phyloP scores from a whole-genome alignment of 2,329 filamentous ascomycete species.

The Aspergillus sojae region DNA sequence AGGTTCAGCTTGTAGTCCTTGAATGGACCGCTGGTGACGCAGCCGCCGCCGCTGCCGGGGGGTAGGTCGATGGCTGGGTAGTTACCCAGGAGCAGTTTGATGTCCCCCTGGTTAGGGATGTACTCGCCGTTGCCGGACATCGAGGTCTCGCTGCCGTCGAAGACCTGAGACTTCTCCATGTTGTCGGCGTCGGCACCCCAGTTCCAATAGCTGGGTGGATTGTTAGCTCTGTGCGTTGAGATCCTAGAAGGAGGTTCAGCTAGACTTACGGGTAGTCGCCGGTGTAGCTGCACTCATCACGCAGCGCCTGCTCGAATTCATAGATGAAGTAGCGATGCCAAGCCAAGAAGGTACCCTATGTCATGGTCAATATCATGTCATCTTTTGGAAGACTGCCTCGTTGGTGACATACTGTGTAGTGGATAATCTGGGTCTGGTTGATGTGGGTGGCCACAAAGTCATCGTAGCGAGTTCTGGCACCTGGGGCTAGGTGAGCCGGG shows the following conservation, averaged over 20 bases:
- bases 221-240: background rate
- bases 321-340: conserved; percentile 42
- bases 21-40: conserved; percentile 20
- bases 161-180: conserved; percentile 49
- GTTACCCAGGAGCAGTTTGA: conserved; percentile 18
- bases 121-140: conserved; percentile 50
- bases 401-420: conserved; percentile 34
- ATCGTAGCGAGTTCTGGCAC: conserved; percentile 52
- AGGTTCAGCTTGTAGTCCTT: conserved; percentile 17
- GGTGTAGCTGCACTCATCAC: conserved; percentile 42
- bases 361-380: background rate
- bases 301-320: conserved; percentile 36
- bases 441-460: conserved; percentile 56
- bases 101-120: conserved; percentile 28
- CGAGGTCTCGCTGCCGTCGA: conserved; percentile 53
- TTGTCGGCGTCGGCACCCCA: conserved; percentile 45
- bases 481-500: conserved; percentile 39
- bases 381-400: background rate
- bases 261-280: conserved; percentile 33
- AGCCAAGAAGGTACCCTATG: conserved; percentile 30
- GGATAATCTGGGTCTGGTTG: conserved; percentile 50
- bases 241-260: background rate
- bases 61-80: conserved; percentile 46
- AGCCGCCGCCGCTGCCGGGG: conserved; percentile 30
- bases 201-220: conserved; percentile 46